phyloP scores from a whole-genome alignment of 306 rosid species.

The Acacia acuminata region DNA sequence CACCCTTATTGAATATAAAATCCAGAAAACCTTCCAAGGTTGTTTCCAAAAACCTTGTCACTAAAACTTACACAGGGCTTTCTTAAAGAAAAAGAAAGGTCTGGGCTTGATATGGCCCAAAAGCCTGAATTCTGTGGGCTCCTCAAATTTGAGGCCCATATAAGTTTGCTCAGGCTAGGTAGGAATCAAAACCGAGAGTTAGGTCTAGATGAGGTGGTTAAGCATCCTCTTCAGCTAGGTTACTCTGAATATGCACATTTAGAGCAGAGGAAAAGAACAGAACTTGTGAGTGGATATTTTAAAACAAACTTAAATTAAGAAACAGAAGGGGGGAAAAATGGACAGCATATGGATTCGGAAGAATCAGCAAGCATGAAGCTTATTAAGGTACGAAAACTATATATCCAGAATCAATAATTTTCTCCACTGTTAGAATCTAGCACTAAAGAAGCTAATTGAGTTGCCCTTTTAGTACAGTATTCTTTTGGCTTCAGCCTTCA shows the following conservation, averaged over 20 bases:
- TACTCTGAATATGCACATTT: not conserved
- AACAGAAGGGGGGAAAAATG: not conserved
- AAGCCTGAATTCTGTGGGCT: too few relatives aligned
- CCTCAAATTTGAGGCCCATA: not conserved
- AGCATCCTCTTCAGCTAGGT: not conserved
- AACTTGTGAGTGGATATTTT: not conserved
- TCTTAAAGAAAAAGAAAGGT: not conserved
- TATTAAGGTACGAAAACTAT: not conserved
- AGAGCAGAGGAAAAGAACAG: too few relatives aligned
- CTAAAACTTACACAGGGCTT: not conserved
- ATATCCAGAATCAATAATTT: not conserved
- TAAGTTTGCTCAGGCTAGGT: not conserved
- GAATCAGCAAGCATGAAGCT: not conserved
- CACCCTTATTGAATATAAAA: not conserved
- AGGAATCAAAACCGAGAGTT: not conserved
- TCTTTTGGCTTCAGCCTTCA: not conserved
- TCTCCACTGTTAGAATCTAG: slow-evolving; percentile 28
- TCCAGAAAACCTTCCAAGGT: not conserved
- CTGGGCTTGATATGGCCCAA: not conserved
- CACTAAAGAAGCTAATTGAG: not conserved
- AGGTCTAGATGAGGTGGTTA: not conserved
- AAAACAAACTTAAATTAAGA: not conserved
- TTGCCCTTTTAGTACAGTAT: not conserved
- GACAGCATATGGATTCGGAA: not conserved
- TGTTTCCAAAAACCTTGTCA: not conserved